Evolutionary conservation across 306 rosid genomes (phyloP).

Genomic region (Ceratonia siliqua): DNA sequence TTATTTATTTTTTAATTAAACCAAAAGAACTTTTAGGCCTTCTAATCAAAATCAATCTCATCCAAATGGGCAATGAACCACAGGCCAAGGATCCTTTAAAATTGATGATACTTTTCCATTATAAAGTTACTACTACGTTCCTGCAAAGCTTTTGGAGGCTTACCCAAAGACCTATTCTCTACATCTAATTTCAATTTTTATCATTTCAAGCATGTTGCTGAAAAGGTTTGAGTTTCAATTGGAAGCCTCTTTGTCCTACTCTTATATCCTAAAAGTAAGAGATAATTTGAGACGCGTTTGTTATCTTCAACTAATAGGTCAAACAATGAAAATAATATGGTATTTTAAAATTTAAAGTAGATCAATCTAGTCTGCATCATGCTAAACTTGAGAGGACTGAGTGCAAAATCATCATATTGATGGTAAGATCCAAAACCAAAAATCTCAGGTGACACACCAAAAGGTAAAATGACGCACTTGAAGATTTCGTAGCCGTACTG

Average conservation of each 20-base stretch:
- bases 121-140: not conserved
- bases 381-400: not conserved
- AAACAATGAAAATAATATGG: not conserved
- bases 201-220: not conserved
- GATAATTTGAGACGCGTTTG: not conserved
- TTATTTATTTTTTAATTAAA: too few relatives aligned
- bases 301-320: constrained; percentile 2
- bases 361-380: constrained; percentile 12
- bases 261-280: constrained; percentile 1
- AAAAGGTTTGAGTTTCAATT: not conserved
- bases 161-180: not conserved
- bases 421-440: not conserved
- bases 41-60: too few relatives aligned
- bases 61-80: too few relatives aligned
- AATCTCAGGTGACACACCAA: not conserved
- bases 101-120: not conserved
- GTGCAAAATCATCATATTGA: constrained; percentile 1
- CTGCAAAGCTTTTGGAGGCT: not conserved
- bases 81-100: not conserved
- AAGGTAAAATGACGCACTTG: constrained; percentile 56
- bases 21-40: not conserved
- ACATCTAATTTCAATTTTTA: not conserved
- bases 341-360: not conserved
- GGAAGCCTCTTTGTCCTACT: not conserved
- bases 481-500: constrained; percentile 83